Evolutionary conservation across 1,139 yeast genomes (phyloP).

Genomic region (Yamadazyma sp.): DNA sequence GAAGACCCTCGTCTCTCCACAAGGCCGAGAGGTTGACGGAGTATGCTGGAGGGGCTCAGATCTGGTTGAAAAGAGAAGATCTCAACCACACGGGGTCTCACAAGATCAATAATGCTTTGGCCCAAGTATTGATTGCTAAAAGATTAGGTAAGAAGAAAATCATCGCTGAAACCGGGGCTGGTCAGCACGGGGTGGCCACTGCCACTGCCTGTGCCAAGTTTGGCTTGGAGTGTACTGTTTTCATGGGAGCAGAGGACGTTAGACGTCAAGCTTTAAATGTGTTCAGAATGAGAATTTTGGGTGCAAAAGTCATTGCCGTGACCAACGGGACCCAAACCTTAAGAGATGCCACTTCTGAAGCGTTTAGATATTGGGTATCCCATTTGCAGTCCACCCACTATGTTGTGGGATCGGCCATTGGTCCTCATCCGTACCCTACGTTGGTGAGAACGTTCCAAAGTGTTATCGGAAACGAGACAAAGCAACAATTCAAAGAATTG

Average conservation of each 20-base stretch:
- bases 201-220: constrained; percentile 99
- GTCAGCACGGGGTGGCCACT: constrained; percentile 99
- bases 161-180: constrained; percentile 99
- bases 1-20: constrained; percentile 93
- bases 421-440: constrained; percentile 99
- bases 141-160: constrained; percentile 87
- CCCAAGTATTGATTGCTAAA: constrained; percentile 89
- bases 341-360: constrained; percentile 97
- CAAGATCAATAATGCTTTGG: constrained; percentile 93
- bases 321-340: constrained; percentile 93
- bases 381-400: constrained; percentile 84
- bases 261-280: constrained; percentile 98
- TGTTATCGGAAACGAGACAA: constrained; percentile 93
- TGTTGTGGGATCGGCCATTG: constrained; percentile 96
- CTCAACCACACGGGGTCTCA: constrained; percentile 97
- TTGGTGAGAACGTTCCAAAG: constrained; percentile 97
- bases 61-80: constrained; percentile 98
- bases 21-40: constrained; percentile 87
- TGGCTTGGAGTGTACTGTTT: constrained; percentile 92
- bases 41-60: constrained; percentile 92
- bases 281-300: constrained; percentile 93
- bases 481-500: constrained; percentile 78
- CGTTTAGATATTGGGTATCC: constrained; percentile 94
- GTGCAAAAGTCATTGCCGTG: constrained; percentile 93
- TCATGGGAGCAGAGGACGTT: constrained; percentile 99